Evolutionary conservation across 2,329 filamentous ascomycete genomes (phyloP).

Genomic region (Leptodontidium sp.): DNA sequence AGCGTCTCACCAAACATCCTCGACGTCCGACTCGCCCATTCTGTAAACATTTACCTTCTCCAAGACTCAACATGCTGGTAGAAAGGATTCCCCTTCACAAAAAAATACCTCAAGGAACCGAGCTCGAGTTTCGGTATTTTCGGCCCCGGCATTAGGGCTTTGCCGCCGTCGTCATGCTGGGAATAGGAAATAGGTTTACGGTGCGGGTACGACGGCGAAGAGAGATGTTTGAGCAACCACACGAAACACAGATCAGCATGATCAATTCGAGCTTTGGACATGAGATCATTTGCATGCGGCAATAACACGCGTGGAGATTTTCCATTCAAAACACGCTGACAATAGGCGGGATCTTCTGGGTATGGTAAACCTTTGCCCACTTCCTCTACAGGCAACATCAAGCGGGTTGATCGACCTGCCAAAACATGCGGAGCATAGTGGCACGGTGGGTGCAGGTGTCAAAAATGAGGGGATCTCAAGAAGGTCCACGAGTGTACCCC

Average conservation of each 20-base stretch:
- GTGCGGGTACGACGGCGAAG: background rate
- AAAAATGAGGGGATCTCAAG: slow-evolving; percentile 10
- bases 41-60: background rate
- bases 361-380: background rate
- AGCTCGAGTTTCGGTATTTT: background rate
- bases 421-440: slow-evolving; percentile 8
- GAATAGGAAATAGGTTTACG: slow-evolving; percentile 1
- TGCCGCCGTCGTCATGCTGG: slow-evolving; percentile 11
- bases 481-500: slow-evolving; percentile 21
- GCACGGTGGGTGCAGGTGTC: slow-evolving; percentile 8
- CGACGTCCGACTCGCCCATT: slow-evolving; percentile 2
- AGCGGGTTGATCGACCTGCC: slow-evolving; percentile 4
- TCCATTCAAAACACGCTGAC: slow-evolving; percentile 5
- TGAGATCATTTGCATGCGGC: slow-evolving; percentile 11
- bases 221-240: slow-evolving; percentile 1
- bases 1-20: slow-evolving; percentile 15
- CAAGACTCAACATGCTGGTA: background rate
- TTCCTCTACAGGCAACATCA: slow-evolving; percentile 3
- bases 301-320: slow-evolving; percentile 8
- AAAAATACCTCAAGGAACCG: background rate
- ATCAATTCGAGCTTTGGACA: slow-evolving; percentile 11
- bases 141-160: slow-evolving; percentile 1
- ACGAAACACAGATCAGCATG: slow-evolving; percentile 13
- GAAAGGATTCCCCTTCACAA: background rate
- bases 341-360: background rate